Percentiles rank a stretch among this genome's conserved stretches.
Evolutionary conservation across 176 grass and related monocot species (phyloP).

Genomic region (Eragrostis curvula): DNA sequence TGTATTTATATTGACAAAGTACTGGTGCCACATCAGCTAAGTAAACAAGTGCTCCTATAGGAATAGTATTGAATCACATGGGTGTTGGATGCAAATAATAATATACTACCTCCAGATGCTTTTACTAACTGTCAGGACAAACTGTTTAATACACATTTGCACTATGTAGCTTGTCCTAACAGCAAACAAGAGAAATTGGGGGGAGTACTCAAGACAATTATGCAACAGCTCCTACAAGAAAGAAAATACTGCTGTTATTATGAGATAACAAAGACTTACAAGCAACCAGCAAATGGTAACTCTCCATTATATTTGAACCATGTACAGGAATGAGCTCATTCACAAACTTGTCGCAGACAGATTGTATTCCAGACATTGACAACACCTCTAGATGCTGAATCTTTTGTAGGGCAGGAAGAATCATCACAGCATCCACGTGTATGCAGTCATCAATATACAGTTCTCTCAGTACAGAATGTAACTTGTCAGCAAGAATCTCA

Average conservation of each 20-base stretch:
- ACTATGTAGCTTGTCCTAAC: not conserved
- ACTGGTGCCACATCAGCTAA: constrained; percentile 2
- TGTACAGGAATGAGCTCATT: constrained; percentile 66
- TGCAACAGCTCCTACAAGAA: not conserved
- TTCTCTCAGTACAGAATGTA: constrained; percentile 60
- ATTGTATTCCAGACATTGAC: constrained; percentile 74
- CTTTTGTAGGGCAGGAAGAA: constrained; percentile 80
- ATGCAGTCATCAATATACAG: constrained; percentile 89
- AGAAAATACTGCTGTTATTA: constrained; percentile 23
- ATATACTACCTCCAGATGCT: not conserved
- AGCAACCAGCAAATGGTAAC: constrained; percentile 76
- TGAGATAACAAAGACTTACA: constrained; percentile 62
- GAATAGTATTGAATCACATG: not conserved
- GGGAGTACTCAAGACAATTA: not conserved
- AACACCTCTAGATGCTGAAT: constrained; percentile 74
- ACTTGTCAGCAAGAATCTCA: constrained; percentile 53
- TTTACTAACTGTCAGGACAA: not conserved
- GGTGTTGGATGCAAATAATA: not conserved
- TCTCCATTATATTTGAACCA: constrained; percentile 79
- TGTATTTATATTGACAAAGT: constrained; percentile 13
- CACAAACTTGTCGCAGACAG: constrained; percentile 82
- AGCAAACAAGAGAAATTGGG: not conserved
- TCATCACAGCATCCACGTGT: constrained; percentile 73
- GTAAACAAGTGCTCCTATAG: not conserved
- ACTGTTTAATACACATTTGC: not conserved